Percentiles rank a stretch among this genome's conserved stretches.
These are phyloP conservation scores for Nicotiana knightiana DNA, from an alignment of 257 asterid genomes.

Conservation along the genomic window DNA sequence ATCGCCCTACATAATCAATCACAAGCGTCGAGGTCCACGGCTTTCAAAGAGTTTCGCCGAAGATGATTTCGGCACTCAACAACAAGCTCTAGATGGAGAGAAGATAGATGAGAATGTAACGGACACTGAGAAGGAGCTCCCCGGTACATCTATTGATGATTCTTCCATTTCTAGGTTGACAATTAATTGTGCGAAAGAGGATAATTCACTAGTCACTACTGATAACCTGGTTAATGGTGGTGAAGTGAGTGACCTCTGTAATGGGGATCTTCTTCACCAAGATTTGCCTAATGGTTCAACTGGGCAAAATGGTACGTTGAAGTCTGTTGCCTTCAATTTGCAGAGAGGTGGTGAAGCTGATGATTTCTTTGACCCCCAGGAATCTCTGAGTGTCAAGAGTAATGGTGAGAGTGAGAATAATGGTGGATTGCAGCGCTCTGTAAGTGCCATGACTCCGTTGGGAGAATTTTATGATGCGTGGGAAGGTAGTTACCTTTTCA, in stretches of 20 bases:
- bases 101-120: conserved; percentile 35
- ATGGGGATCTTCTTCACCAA: conserved; percentile 17
- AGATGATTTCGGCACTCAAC: conserved; percentile 47
- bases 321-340: conserved; percentile 30
- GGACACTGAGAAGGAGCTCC: conserved; percentile 20
- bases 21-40: conserved; percentile 90
- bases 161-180: conserved; percentile 16
- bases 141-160: conserved; percentile 26
- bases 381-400: conserved; percentile 53
- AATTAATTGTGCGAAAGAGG: conserved; percentile 21
- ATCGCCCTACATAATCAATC: conserved; percentile 81
- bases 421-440: conserved; percentile 36
- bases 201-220: conserved; percentile 11
- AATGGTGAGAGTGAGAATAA: conserved; percentile 49
- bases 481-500: conserved; percentile 63
- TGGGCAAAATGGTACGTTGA: conserved; percentile 28
- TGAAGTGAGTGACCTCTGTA: conserved; percentile 19
- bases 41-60: conserved; percentile 76
- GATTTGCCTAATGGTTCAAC: conserved; percentile 23
- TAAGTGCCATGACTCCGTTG: conserved; percentile 40
- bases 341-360: conserved; percentile 44
- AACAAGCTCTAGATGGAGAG: conserved; percentile 24
- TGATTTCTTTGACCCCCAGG: conserved; percentile 58
- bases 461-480: conserved; percentile 96
- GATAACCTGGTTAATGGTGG: conserved; percentile 27